Evolutionary conservation across 2,329 filamentous ascomycete species (phyloP), one percentile per base, ranked within the genome.

Genomic region (Colletotrichum ledebouriae): DNA sequence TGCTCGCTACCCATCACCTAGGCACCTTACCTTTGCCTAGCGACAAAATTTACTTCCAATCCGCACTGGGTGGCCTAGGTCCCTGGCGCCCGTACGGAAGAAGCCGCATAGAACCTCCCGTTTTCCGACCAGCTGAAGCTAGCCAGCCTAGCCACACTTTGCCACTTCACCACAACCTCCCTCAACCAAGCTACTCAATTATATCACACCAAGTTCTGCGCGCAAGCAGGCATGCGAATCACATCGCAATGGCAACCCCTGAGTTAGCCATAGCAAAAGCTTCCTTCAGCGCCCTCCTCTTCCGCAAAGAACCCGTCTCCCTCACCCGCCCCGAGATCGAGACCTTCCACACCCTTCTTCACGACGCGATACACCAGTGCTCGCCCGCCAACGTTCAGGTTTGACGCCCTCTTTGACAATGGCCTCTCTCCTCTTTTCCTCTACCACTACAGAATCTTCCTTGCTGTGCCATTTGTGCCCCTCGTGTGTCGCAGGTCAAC

Each of bases 381-480:
- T 92, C 92, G 76, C 86, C 89, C 76, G 82, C 85, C 84, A 94
- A 95, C 84, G 91, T 96, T 85, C 93, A 96, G 93, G 93, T 96
- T 93, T 94, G 91, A 85, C 62, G 67, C 59, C 65, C 58, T 71
- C 67, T 58, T 52, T 37, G 37, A 39, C 37, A 61, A 73, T 72
- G 71, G 71, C 50, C 70, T 75, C 72, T 73, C 66, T 60, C 59
- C 49, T 52, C 58, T 70, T 70, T 59, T 50, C 37, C 73, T 77
- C 73, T 34, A 56, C 34, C 50, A 57, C 41, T 37, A 29, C 56
- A 47, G 70, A 60, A 69, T 72, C 69, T 72, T 70, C 25, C 42
- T 20, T 52, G 34, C 29, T 29, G 29, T 9, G 29, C 29, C 29
- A 29, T 60, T 33, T 62, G 41, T 57, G 60, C 37, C 37, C 13